phyloP scores from a whole-genome alignment of 1,284 basidiomycete genomes.

The Caloboletus firmus region DNA sequence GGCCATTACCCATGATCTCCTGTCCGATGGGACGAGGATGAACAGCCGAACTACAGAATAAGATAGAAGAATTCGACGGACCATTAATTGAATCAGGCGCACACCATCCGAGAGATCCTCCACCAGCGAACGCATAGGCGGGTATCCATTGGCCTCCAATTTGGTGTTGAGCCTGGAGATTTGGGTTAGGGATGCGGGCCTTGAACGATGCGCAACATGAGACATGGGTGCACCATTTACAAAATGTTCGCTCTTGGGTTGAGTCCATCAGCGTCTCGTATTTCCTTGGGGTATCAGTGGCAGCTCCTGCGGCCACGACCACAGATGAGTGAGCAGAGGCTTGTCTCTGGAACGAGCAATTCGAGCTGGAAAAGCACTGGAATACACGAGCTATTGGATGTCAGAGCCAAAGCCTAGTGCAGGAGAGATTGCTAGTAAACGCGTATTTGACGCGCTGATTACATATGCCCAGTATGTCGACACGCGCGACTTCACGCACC shows the following conservation, averaged over 20 bases:
- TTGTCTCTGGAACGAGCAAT: background rate
- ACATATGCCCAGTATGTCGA: constrained; percentile 8
- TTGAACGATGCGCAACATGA: background rate
- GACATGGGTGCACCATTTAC: constrained; percentile 69
- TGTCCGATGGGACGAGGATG: constrained; percentile 33
- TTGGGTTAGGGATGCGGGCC: background rate
- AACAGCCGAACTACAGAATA: background rate
- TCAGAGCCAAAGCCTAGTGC: background rate
- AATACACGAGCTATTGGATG: background rate
- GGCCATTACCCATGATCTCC: constrained; percentile 86
- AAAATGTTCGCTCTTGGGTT: constrained; percentile 63
- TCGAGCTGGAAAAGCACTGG: background rate
- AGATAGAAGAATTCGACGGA: constrained; percentile 37
- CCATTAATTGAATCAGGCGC: constrained; percentile 90
- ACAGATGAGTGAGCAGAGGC: background rate
- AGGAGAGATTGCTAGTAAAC: background rate
- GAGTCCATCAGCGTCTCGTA: constrained; percentile 27
- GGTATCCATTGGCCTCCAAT: constrained; percentile 81
- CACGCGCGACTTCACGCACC: constrained; percentile 17
- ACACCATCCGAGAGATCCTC: constrained; percentile 94
- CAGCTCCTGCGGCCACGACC: background rate
- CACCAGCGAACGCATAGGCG: constrained; percentile 89
- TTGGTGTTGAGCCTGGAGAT: constrained; percentile 87
- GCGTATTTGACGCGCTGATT: constrained; percentile 24
- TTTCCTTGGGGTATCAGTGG: constrained; percentile 1